Conservation (phyloP, 495 filamentous ascomycete genomes). For the Pyrenula massariospora region DNA sequence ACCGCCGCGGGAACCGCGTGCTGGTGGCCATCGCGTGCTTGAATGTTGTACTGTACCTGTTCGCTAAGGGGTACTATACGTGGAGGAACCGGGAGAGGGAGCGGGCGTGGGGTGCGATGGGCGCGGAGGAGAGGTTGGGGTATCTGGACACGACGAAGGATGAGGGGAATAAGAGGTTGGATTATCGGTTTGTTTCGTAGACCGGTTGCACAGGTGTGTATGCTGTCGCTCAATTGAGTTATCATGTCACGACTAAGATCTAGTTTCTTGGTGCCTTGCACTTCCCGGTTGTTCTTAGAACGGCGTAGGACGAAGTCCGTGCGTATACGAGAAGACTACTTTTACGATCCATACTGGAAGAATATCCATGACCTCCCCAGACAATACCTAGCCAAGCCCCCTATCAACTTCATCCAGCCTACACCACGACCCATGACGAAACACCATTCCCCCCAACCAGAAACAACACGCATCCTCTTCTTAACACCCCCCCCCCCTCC, state of each 20-base stretch:
- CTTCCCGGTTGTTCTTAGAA: background rate
- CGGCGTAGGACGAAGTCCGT: background rate
- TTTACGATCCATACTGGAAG: background rate
- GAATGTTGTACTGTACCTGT: slow-evolving; percentile 28
- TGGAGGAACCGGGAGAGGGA: slow-evolving; percentile 21
- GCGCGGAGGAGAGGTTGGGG: slow-evolving; percentile 10
- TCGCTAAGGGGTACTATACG: slow-evolving; percentile 30
- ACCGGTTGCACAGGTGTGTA: background rate
- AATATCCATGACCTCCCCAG: background rate
- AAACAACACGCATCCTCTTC: too few relatives aligned
- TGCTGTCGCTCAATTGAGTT: background rate
- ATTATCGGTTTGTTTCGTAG: slow-evolving; percentile 23
- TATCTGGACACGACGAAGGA: slow-evolving; percentile 26
- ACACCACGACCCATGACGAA: background rate
- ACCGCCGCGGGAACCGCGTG: slow-evolving; percentile 37
- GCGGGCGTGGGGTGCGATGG: slow-evolving; percentile 19
- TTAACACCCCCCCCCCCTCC: too few relatives aligned
- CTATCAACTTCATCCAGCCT: background rate
- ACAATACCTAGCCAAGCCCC: background rate
- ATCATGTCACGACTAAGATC: background rate
- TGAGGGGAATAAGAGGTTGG: slow-evolving; percentile 25
- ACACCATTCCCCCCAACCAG: background rate
- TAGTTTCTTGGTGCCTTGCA: background rate
- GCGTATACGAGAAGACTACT: background rate
- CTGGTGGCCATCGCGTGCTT: slow-evolving; percentile 31